Evolutionary conservation across 148 eudicot species (phyloP).

Genomic region (Chenopodium berlandieri): DNA sequence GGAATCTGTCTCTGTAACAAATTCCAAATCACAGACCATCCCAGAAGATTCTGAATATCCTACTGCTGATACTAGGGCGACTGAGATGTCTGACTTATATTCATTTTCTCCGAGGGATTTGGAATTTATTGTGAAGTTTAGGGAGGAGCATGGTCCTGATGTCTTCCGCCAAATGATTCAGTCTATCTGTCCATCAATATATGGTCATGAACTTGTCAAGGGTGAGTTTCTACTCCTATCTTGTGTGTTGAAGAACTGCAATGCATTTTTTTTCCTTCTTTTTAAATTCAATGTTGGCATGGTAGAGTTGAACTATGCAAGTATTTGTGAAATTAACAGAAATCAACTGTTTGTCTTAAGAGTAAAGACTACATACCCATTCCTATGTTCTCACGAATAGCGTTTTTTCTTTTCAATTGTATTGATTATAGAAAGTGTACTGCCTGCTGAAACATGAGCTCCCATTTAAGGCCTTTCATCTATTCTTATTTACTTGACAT

Average conservation of each 20-base stretch:
- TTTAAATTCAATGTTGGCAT: not conserved
- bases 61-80: constrained; percentile 47
- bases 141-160: constrained; percentile 74
- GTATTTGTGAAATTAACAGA: not conserved
- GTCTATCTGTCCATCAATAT: constrained; percentile 94
- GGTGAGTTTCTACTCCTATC: constrained; percentile 37
- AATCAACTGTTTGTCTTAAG: not conserved
- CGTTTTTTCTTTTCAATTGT: not conserved
- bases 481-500: too few relatives aligned
- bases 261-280: not conserved
- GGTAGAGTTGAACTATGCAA: not conserved
- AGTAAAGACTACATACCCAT: not conserved
- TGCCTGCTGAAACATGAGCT: not conserved
- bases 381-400: not conserved
- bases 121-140: constrained; percentile 80
- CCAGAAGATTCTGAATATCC: constrained; percentile 49
- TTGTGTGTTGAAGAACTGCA: not conserved
- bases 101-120: constrained; percentile 89
- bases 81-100: constrained; percentile 73
- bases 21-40: constrained; percentile 68
- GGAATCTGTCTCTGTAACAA: constrained; percentile 81
- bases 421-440: not conserved
- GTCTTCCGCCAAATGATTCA: constrained; percentile 83
- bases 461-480: not conserved
- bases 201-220: constrained; percentile 98